phyloP scores from a whole-genome alignment of 2,329 filamentous ascomycete genomes.

The Diaporthe sp. region DNA sequence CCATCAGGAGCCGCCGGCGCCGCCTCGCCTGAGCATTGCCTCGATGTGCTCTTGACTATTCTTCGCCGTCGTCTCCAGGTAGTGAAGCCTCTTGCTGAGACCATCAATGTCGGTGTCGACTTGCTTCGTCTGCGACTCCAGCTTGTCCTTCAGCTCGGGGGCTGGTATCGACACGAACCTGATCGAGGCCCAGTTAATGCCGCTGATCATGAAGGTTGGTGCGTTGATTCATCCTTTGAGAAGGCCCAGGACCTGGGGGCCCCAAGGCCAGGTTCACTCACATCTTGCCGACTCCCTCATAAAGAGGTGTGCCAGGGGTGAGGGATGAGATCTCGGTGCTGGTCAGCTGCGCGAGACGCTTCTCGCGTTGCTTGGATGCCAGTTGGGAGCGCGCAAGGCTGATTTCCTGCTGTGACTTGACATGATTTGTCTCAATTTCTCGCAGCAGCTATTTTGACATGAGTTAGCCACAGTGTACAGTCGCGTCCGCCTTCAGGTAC shows the following conservation, averaged over 20 bases:
- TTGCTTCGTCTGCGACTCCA: slow-evolving; percentile 80
- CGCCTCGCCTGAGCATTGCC: slow-evolving; percentile 79
- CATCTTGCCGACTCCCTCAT: slow-evolving; percentile 98
- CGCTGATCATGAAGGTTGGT: slow-evolving; percentile 14
- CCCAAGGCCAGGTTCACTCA: slow-evolving; percentile 58
- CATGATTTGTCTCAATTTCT: slow-evolving; percentile 93
- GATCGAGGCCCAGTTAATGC: slow-evolving; percentile 27
- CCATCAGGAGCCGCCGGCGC: slow-evolving; percentile 49
- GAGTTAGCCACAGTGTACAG: background rate
- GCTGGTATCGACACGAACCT: slow-evolving; percentile 92
- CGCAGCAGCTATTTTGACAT: slow-evolving; percentile 78
- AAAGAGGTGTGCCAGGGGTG: slow-evolving; percentile 82
- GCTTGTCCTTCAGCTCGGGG: slow-evolving; percentile 79
- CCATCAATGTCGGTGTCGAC: slow-evolving; percentile 84
- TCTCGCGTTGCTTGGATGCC: slow-evolving; percentile 86
- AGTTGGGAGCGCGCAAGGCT: slow-evolving; percentile 88
- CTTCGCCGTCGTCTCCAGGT: slow-evolving; percentile 94
- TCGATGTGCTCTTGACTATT: slow-evolving; percentile 94
- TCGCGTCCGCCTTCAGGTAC: background rate
- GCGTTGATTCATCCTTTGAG: slow-evolving; percentile 32
- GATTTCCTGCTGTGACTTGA: slow-evolving; percentile 93
- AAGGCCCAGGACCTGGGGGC: background rate
- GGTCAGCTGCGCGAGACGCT: slow-evolving; percentile 89
- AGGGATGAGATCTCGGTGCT: slow-evolving; percentile 85
- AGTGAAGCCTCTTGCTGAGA: slow-evolving; percentile 89